A percentile compares a stretch with the other conserved stretches of the same genome.
Conservation (phyloP, 495 filamentous ascomycete species). For the Hypoxylon lienhwacheense region DNA sequence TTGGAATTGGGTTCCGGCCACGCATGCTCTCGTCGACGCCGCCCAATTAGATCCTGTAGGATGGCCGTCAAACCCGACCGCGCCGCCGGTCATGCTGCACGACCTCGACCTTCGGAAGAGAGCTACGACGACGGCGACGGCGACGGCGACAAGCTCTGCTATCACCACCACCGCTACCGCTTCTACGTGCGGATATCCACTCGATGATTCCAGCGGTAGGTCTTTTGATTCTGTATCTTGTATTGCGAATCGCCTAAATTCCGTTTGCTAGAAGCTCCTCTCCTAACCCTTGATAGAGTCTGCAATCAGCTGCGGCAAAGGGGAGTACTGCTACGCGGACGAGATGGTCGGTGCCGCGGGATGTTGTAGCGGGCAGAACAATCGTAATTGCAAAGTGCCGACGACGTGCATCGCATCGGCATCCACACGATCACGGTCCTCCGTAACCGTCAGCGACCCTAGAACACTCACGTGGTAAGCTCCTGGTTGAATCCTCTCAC, state of each 20-base stretch:
- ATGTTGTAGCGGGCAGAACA: conserved; percentile 30
- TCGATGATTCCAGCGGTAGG: conserved; percentile 25
- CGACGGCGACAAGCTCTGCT: conserved; percentile 24
- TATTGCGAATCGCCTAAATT: conserved; percentile 1
- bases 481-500: not conserved
- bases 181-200: conserved; percentile 35
- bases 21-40: conserved; percentile 15
- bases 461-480: conserved; percentile 32
- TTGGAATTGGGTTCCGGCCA: conserved; percentile 38
- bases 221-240: conserved; percentile 13
- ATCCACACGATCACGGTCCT: conserved; percentile 12
- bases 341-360: conserved; percentile 17
- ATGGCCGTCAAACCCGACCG: conserved; percentile 41
- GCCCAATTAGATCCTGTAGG: conserved; percentile 28
- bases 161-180: not conserved
- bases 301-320: conserved; percentile 27
- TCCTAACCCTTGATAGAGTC: conserved; percentile 31
- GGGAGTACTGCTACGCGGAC: conserved; percentile 25
- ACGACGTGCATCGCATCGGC: conserved; percentile 36
- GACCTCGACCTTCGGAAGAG: conserved; percentile 34
- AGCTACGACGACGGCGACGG: not conserved
- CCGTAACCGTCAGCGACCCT: not conserved
- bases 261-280: conserved; percentile 4
- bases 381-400: conserved; percentile 33
- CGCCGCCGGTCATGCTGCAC: conserved; percentile 30